Evolutionary conservation across 2,329 filamentous ascomycete genomes (phyloP).

Genomic region (Cercospora berteroae): DNA sequence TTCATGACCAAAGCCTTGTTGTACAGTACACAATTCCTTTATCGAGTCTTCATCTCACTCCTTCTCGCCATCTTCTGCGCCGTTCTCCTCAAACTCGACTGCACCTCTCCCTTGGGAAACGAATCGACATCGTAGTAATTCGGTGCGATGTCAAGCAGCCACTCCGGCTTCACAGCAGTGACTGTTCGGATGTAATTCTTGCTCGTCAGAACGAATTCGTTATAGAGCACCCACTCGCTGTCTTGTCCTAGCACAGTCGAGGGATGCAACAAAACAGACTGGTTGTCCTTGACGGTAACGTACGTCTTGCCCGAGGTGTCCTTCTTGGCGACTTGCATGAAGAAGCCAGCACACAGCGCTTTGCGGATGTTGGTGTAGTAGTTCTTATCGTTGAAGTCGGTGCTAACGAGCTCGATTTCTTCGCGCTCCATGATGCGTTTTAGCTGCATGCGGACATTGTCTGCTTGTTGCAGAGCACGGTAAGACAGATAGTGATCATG

Average conservation of each 20-base stretch:
- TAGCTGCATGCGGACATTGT: conserved; percentile 88
- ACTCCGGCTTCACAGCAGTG: conserved; percentile 87
- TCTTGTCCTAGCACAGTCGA: conserved; percentile 86
- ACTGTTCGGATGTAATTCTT: conserved; percentile 98
- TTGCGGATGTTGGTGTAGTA: conserved; percentile 98
- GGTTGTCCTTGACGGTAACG: conserved; percentile 93
- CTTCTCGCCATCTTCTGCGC: conserved; percentile 23
- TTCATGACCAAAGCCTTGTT: background rate
- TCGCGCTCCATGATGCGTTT: conserved; percentile 96
- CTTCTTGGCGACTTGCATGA: conserved; percentile 98
- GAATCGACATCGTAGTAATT: conserved; percentile 82
- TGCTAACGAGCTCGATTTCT: conserved; percentile 80
- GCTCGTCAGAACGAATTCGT: conserved; percentile 95
- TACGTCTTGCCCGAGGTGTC: conserved; percentile 87
- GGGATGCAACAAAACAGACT: conserved; percentile 88
- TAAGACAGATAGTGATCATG: conserved; percentile 93
- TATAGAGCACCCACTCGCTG: conserved; percentile 95
- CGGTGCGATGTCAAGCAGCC: conserved; percentile 92
- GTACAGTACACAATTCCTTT: background rate
- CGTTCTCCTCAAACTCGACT: conserved; percentile 55
- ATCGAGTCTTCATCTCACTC: conserved; percentile 11
- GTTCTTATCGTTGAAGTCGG: conserved; percentile 88
- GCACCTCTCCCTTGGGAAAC: conserved; percentile 84
- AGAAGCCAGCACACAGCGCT: conserved; percentile 90
- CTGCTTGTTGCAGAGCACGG: conserved; percentile 84